These are phyloP conservation scores for Solanum hybrid DNA, from an alignment of 305 asterid genomes.

Conservation along the genomic window DNA sequence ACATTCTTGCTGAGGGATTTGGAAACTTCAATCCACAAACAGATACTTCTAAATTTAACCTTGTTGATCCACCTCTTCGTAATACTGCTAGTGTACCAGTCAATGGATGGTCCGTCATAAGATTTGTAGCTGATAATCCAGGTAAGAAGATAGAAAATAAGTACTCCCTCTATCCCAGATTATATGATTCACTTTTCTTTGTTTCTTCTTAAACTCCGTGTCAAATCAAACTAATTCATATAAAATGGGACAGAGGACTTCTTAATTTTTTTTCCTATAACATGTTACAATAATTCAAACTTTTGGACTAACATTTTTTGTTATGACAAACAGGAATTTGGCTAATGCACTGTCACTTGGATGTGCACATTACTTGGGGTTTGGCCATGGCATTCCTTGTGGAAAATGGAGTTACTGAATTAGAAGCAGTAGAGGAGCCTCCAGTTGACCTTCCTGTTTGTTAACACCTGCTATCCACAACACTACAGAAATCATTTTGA, in stretches of 20 bases:
- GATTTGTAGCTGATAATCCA: slow-evolving; percentile 87
- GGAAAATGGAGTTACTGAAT: slow-evolving; percentile 50
- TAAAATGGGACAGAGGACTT: neutral
- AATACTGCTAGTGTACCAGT: slow-evolving; percentile 78
- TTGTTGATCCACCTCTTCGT: slow-evolving; percentile 68
- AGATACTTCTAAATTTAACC: slow-evolving; percentile 59
- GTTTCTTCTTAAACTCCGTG: neutral
- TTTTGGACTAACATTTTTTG: neutral
- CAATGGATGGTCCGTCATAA: slow-evolving; percentile 76
- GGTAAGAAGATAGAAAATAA: slow-evolving; percentile 24
- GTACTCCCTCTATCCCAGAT: neutral
- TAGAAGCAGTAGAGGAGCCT: slow-evolving; percentile 48
- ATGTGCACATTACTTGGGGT: slow-evolving; percentile 78
- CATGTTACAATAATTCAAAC: neutral
- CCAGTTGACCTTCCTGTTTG: slow-evolving; percentile 66
- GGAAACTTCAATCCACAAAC: slow-evolving; percentile 53
- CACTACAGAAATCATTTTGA: neutral
- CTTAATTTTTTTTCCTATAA: neutral
- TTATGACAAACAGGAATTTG: slow-evolving; percentile 47
- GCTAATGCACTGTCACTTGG: slow-evolving; percentile 89
- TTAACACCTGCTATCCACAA: slow-evolving; percentile 8
- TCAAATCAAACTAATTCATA: neutral
- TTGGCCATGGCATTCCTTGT: slow-evolving; percentile 71
- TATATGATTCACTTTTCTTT: neutral
- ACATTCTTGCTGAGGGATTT: slow-evolving; percentile 64